phyloP scores from a whole-genome alignment of 1,139 yeast genomes.

The Magnusiomyces magnusii region DNA sequence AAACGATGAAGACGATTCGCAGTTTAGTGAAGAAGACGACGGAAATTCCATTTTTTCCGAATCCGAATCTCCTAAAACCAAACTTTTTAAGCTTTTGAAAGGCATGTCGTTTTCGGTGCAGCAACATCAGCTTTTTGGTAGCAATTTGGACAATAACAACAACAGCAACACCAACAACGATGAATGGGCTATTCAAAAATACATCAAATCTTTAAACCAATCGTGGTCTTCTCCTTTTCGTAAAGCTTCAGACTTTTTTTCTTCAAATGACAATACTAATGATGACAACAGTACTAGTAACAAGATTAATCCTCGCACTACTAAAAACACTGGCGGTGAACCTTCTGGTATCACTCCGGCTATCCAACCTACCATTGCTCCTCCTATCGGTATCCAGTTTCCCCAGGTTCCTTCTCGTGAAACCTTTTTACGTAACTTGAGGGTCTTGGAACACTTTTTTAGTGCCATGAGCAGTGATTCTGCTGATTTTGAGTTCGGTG shows the following conservation, averaged over 20 bases:
- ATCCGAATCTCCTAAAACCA: background rate
- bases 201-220: slow-evolving; percentile 15
- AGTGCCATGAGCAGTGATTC: background rate
- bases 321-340: too few species aligned
- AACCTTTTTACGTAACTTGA: slow-evolving; percentile 11
- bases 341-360: too few species aligned
- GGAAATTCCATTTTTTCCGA: background rate
- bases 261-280: background rate
- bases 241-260: background rate
- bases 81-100: background rate
- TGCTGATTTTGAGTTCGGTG: too few species aligned
- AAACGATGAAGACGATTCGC: background rate
- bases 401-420: background rate
- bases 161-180: background rate
- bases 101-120: background rate
- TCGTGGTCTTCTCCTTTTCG: slow-evolving; percentile 12
- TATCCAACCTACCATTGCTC: too few species aligned
- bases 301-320: too few species aligned
- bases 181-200: slow-evolving; percentile 15
- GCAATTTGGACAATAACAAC: background rate
- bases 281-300: too few species aligned
- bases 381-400: slow-evolving; percentile 7
- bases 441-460: background rate
- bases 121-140: background rate
- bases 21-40: background rate